Base-by-base conservation (phyloP, 2,329 filamentous ascomycete species). In the Leptographium lundbergii region DNA sequence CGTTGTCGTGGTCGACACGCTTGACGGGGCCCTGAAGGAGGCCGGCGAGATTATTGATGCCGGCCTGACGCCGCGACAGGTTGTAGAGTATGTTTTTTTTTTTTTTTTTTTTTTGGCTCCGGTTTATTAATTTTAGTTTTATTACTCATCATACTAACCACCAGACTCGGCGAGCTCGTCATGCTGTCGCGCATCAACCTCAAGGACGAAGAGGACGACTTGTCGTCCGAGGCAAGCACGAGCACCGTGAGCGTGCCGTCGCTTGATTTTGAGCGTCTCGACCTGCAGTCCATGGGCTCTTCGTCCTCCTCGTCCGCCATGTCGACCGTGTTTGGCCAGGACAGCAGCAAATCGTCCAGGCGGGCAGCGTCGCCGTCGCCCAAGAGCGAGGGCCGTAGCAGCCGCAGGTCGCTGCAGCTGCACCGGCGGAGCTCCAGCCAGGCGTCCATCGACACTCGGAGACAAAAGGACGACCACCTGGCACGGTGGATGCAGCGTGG, bases 21-120 rank as follows among this genome's bases (percentile, higher is more conserved):
- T 95, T 0, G 85, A 89, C 32, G 88, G 88, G 0, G 91, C 87
- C 53, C 70, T 96, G 51, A 85, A 85, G 65, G 89, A 96, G 68
- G 88, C 91, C 0, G 92, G 92, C 0, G 92, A 97, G 74, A 77
- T 97, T 54, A 86, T 95, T 11, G 82, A 89, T 64, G 89, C 89
- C 0, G 85, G 84, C 0, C 75, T 96, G 32, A 77, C 77, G 25
- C 84, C 88, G 0, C 79, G 84, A 53, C 86, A 95, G 65, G 79
- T 96, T 4, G 88, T 96, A 0, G 92, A 96, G 81, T 82, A 68
- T 71, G 79, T 45, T 19, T 34, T 6, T 36, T 53, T 48, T 53
- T 14, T 4, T 22, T 7, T 56, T n/a, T 22, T 52, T 6, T 25
- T 6, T 50, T 57, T 10, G 24, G 55, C 17, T 24, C 51, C 5